Evolutionary conservation across 768 basidiomycete species (phyloP), one percentile per base, ranked within the genome.

Genomic region (Mycena rebaudengoi): DNA sequence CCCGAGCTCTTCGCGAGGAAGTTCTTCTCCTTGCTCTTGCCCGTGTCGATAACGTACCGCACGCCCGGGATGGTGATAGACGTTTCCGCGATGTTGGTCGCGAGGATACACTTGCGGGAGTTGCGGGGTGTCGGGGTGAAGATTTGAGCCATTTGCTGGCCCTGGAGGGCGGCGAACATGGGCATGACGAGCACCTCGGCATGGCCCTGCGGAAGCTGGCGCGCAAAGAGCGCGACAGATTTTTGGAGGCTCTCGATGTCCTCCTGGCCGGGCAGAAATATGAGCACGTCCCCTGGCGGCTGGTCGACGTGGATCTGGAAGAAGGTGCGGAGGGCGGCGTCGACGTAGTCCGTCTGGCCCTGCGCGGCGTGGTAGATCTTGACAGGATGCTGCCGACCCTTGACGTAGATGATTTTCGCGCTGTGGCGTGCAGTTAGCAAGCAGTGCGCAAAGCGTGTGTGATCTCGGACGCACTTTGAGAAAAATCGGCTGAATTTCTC

Each of bases 21-120:
- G 62, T 91, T 85, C 77, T 97, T 98, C 79, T 98, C 96, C 76
- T 99, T 99, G 72, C 91, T 94, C 75, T 96, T 91, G 2, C 98
- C 98, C 0, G 95, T 92, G 77, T 99, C 98, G 37, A 99, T 93
- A 7, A 99, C 96, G 75, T 94, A 99, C 70, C 88, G 91, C 59
- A 99, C 90, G 0, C 96, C 96, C 4, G 96, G 95, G 72, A 99
- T 98, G 14, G 98, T 99, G 73, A 99, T 95, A 13, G 92, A 94
- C 0, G 98, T 99, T 77, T 99, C 98, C 12, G 98, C 98, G 61
- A 99, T 96, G 76, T 99, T 99, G 18, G 98, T 99, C 2, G 98
- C 91, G 37, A 99, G 82, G 65, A 99, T 95, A 77, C 96, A 92
- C 77, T 98, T 96, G 59, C 98, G 87, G 2, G 86, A 87, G 53